Conservation (phyloP, 2,329 filamentous ascomycete genomes). For the Mollisia scopiformis region DNA sequence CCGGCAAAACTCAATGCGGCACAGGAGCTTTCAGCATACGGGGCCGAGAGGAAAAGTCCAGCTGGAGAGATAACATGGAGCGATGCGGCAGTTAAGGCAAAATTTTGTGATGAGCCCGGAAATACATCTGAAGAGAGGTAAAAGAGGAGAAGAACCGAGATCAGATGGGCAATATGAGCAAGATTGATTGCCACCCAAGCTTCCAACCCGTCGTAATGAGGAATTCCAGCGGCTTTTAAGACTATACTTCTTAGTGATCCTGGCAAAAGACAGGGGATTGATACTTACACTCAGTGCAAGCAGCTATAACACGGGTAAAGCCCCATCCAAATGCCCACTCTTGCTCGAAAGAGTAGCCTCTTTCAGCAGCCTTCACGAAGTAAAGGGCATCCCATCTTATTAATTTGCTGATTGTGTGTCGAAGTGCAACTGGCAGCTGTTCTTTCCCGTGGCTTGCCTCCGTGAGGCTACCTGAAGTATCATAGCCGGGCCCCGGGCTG, state of each 20-base stretch:
- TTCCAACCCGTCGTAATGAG: constrained; percentile 41
- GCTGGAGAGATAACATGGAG: constrained; percentile 87
- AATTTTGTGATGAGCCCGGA: constrained; percentile 39
- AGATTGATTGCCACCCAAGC: constrained; percentile 64
- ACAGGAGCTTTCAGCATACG: constrained; percentile 82
- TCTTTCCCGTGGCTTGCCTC: constrained; percentile 37
- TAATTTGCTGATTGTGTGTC: constrained; percentile 47
- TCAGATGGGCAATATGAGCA: constrained; percentile 74
- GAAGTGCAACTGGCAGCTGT: constrained; percentile 23
- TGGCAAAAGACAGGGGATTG: not conserved
- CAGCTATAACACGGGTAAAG: constrained; percentile 46
- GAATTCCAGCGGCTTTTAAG: constrained; percentile 32
- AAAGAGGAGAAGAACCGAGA: constrained; percentile 75
- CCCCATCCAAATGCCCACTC: constrained; percentile 80
- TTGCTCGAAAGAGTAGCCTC: constrained; percentile 75
- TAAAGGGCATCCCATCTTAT: constrained; percentile 84
- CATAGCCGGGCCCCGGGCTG: constrained; percentile 66
- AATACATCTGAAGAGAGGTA: constrained; percentile 63
- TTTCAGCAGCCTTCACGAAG: constrained; percentile 63
- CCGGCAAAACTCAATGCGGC: constrained; percentile 77
- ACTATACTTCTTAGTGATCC: constrained; percentile 18
- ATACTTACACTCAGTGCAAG: constrained; percentile 28
- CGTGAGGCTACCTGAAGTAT: constrained; percentile 71
- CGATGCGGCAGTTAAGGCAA: constrained; percentile 69
- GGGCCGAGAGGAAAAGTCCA: constrained; percentile 85